Evolutionary conservation across 805 yeast genomes (phyloP).

Genomic region (Scheffersomyces ergatensis): DNA sequence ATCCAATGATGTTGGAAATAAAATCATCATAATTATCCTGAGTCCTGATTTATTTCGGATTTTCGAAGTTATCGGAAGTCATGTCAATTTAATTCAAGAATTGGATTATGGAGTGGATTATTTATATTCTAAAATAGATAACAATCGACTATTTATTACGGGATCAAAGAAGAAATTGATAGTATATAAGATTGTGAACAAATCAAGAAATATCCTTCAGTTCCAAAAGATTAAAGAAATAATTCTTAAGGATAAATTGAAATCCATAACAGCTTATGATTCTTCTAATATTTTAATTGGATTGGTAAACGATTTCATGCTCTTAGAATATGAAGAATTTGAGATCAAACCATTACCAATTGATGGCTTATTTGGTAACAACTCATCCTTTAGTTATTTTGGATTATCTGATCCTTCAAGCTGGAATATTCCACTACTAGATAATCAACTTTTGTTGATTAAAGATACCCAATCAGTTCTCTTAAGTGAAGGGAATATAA

Average conservation of each 20-base stretch:
- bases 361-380: constrained; percentile 18
- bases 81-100: constrained; percentile 28
- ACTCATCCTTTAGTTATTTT: constrained; percentile 36
- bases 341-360: constrained; percentile 12
- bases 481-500: constrained; percentile 6
- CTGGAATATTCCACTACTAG: constrained; percentile 15
- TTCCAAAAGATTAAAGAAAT: constrained; percentile 23
- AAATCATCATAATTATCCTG: constrained; percentile 17
- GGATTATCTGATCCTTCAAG: constrained; percentile 31
- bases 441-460: constrained; percentile 20
- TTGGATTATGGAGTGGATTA: constrained; percentile 21
- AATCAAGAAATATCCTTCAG: constrained; percentile 28
- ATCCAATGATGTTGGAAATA: constrained; percentile 1
- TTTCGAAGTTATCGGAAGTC: constrained; percentile 29
- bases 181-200: constrained; percentile 23
- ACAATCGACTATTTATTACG: constrained; percentile 20
- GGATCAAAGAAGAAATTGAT: constrained; percentile 28
- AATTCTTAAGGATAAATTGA: constrained; percentile 28
- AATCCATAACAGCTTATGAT: constrained; percentile 13
- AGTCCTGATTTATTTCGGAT: constrained; percentile 21
- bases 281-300: constrained; percentile 17
- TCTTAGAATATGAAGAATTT: constrained; percentile 21
- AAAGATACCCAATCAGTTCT: constrained; percentile 28
- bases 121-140: constrained; percentile 14
- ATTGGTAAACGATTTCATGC: constrained; percentile 21